These are phyloP conservation scores for Trichomonas vaginalis DNA, from an alignment of 208 protist genomes.

Conservation along the genomic window DNA sequence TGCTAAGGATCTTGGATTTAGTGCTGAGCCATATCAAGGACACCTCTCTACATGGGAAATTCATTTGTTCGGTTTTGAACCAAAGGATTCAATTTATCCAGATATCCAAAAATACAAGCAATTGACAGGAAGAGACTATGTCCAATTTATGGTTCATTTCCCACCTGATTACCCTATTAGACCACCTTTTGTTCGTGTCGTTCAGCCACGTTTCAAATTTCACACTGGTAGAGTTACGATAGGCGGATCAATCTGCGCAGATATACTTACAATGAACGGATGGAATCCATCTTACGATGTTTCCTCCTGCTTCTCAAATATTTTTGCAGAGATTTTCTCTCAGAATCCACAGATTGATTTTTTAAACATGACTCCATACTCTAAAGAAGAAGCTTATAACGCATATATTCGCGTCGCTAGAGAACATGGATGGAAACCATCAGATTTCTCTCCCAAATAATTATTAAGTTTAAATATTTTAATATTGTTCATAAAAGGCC, in stretches of 20 bases:
- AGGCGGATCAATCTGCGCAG: constrained; percentile 19
- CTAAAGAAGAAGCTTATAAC: background rate
- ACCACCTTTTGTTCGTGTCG: constrained; percentile 23
- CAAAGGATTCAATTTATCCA: background rate
- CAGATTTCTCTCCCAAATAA: background rate
- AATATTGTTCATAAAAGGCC: no score
- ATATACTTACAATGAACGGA: constrained; percentile 7
- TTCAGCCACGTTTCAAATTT: constrained; percentile 22
- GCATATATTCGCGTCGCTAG: background rate
- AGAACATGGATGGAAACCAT: background rate
- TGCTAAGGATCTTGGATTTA: background rate
- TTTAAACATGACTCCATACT: background rate
- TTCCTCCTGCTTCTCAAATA: background rate
- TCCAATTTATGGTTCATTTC: background rate
- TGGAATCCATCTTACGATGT: background rate
- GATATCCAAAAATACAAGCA: background rate
- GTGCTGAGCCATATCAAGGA: background rate
- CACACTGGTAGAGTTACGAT: constrained; percentile 21
- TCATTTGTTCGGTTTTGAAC: background rate
- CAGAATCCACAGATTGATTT: background rate
- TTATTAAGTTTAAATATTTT: background rate
- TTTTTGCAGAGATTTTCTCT: background rate
- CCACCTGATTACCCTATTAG: constrained; percentile 19
- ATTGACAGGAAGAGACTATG: background rate
- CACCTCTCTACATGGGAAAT: background rate